Conservation (phyloP, 1,284 basidiomycete species). For the Cutaneotrichosporon dermatis region DNA sequence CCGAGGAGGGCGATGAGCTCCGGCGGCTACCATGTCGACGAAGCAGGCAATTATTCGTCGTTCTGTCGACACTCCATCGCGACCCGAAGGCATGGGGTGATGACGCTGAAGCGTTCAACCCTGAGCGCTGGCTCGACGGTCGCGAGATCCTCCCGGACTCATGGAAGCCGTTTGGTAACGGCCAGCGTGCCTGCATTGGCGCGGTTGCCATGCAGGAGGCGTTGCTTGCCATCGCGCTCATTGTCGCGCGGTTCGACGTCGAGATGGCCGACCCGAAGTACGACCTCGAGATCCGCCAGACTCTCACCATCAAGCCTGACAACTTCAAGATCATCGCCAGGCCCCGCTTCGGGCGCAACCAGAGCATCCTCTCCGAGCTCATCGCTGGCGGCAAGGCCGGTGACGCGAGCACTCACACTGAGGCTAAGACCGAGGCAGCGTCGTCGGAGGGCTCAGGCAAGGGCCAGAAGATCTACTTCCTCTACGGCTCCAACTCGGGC, state of each 20-base stretch:
- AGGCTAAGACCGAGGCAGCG: not conserved
- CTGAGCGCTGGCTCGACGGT: slow-evolving; percentile 55
- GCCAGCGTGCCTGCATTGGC: slow-evolving; percentile 42
- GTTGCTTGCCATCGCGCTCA: slow-evolving; percentile 48
- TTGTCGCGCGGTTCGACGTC: slow-evolving; percentile 54
- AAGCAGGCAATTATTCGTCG: slow-evolving; percentile 40
- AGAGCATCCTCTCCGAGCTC: slow-evolving; percentile 21
- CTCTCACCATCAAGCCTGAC: slow-evolving; percentile 55
- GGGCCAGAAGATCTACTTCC: slow-evolving; percentile 13
- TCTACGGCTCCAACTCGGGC: slow-evolving; percentile 51
- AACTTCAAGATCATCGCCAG: slow-evolving; percentile 51
- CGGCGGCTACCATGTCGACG: slow-evolving; percentile 49
- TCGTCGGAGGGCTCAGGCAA: not conserved
- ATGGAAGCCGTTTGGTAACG: slow-evolving; percentile 44
- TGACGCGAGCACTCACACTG: not conserved
- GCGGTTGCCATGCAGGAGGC: slow-evolving; percentile 56
- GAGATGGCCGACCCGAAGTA: slow-evolving; percentile 52
- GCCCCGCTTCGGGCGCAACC: slow-evolving; percentile 36
- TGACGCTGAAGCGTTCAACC: slow-evolving; percentile 49
- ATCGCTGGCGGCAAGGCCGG: slow-evolving; percentile 4
- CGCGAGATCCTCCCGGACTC: slow-evolving; percentile 45
- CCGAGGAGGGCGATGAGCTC: slow-evolving; percentile 15
- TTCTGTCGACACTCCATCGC: slow-evolving; percentile 48
- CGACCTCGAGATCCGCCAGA: slow-evolving; percentile 51
- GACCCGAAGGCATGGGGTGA: slow-evolving; percentile 56